A percentile compares a stretch with the other conserved stretches of the same genome.
phyloP scores from a whole-genome alignment of 495 filamentous ascomycete species.

The Xylaria bambusicola region DNA sequence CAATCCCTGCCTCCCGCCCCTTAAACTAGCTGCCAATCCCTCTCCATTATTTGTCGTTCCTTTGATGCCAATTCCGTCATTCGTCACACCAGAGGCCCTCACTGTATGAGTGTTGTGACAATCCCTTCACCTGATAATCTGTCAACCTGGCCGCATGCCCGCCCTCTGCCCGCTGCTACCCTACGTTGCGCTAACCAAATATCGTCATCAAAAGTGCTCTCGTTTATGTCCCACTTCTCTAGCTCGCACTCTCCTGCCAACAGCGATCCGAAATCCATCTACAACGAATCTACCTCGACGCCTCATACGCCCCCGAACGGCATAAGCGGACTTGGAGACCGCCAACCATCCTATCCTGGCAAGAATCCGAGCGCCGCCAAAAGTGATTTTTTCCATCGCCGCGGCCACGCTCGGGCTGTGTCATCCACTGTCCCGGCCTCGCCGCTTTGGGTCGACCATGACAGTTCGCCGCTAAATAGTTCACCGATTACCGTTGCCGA shows the following conservation, averaged over 20 bases:
- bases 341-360: constrained; percentile 13
- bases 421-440: constrained; percentile 35
- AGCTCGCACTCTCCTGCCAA: constrained; percentile 32
- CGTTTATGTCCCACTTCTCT: constrained; percentile 62
- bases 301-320: constrained; percentile 32
- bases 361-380: constrained; percentile 27
- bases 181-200: constrained; percentile 22
- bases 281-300: constrained; percentile 42
- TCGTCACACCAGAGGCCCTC: background rate
- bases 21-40: background rate
- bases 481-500: constrained; percentile 17
- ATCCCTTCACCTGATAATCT: too few relatives aligned
- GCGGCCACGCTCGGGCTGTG: constrained; percentile 29
- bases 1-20: constrained; percentile 12
- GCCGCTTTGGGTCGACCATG: constrained; percentile 39
- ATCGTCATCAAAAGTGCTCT: constrained; percentile 47
- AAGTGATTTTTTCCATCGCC: constrained; percentile 34
- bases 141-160: too few relatives aligned
- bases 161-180: background rate
- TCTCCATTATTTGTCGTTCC: constrained; percentile 4
- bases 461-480: constrained; percentile 29
- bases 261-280: constrained; percentile 29
- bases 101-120: background rate
- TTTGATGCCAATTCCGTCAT: constrained; percentile 1
- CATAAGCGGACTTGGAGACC: background rate